phyloP scores from a whole-genome alignment of 2,329 filamentous ascomycete genomes.

The Clonostachys chloroleuca region DNA sequence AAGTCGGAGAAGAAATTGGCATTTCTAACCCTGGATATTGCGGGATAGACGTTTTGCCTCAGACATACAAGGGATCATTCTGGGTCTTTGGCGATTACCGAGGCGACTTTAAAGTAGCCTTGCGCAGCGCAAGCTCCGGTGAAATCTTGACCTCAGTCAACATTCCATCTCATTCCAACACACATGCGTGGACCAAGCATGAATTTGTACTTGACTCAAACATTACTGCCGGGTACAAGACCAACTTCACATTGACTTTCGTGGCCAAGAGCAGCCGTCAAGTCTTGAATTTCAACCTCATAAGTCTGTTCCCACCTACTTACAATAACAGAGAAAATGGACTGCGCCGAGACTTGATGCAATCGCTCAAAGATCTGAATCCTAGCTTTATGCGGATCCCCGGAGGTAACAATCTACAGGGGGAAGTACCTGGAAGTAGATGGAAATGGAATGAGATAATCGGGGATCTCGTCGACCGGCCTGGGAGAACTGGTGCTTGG shows the following conservation, averaged over 20 bases:
- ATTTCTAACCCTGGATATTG: conserved; percentile 1
- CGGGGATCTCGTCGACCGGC: conserved; percentile 25
- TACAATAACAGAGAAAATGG: conserved; percentile 3
- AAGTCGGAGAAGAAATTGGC: not conserved
- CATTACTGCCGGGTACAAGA: not conserved
- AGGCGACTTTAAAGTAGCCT: not conserved
- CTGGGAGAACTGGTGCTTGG: conserved; percentile 34
- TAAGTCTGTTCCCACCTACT: conserved; percentile 2
- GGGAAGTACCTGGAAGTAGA: not conserved
- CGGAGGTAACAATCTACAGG: conserved; percentile 4
- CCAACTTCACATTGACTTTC: not conserved
- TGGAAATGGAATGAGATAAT: conserved; percentile 33
- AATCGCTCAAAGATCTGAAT: conserved; percentile 1
- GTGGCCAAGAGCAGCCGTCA: not conserved
- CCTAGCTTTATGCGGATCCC: conserved; percentile 1
- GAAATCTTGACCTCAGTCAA: not conserved
- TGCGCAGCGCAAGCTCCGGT: not conserved
- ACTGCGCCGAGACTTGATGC: conserved; percentile 1
- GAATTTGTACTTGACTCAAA: not conserved
- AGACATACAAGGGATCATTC: not conserved
- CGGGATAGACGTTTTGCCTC: not conserved
- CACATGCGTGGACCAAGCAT: not conserved
- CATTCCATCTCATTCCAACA: not conserved
- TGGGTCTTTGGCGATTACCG: not conserved
- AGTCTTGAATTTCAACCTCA: not conserved